Conservation (phyloP, 305 asterid species). For the Solanum hybrid region DNA sequence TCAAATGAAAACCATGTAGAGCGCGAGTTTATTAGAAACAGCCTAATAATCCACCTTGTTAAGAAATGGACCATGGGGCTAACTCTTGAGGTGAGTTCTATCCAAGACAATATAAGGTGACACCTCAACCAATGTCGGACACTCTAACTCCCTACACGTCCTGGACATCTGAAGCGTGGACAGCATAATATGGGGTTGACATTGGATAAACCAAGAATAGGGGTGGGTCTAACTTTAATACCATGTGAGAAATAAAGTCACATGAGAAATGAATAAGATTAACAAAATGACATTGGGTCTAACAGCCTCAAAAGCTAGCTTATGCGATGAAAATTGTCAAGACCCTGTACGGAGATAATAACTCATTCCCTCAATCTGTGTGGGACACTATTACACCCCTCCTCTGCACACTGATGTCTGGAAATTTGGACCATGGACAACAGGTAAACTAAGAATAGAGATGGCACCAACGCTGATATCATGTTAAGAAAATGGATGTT, state of each 20-base stretch:
- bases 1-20: background rate
- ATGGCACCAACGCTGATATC: background rate
- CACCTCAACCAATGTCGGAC: background rate
- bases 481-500: background rate
- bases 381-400: background rate
- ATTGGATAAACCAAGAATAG: background rate
- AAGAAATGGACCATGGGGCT: background rate
- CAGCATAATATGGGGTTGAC: background rate
- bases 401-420: background rate
- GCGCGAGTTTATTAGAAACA: background rate
- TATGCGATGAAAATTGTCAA: background rate
- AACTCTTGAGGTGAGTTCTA: background rate
- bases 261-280: background rate
- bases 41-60: background rate
- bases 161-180: background rate
- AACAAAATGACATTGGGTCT: background rate
- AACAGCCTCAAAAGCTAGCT: background rate
- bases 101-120: background rate
- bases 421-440: background rate
- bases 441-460: background rate
- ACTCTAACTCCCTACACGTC: background rate
- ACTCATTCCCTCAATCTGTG: background rate
- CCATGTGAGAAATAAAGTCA: background rate
- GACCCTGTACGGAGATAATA: background rate
- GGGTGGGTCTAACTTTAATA: background rate